Evolutionary conservation across 768 basidiomycete genomes (phyloP).

Genomic region (Boletellus sp.): DNA sequence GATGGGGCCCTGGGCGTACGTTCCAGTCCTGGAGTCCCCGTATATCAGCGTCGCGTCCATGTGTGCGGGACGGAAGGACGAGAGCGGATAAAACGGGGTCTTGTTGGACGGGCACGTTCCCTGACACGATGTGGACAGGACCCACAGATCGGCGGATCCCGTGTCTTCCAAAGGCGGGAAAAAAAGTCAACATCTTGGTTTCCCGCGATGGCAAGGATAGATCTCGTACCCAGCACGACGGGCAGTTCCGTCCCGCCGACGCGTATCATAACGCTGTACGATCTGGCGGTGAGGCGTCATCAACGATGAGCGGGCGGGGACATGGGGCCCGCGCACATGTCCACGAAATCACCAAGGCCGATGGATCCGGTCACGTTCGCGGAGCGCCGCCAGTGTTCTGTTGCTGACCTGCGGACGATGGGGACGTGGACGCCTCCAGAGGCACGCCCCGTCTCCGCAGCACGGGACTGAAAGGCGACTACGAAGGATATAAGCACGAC

Average conservation of each 20-base stretch:
- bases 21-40: constrained; percentile 70
- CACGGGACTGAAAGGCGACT: neutral
- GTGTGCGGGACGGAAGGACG: constrained; percentile 44
- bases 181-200: neutral
- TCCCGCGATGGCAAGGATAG: neutral
- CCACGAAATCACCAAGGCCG: constrained; percentile 58
- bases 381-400: constrained; percentile 6
- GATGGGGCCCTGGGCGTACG: constrained; percentile 60
- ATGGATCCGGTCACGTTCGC: constrained; percentile 32
- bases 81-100: constrained; percentile 47
- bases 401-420: constrained; percentile 9
- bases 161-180: constrained; percentile 46
- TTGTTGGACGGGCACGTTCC: constrained; percentile 36
- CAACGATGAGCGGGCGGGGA: constrained; percentile 2
- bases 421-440: constrained; percentile 26
- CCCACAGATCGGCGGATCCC: constrained; percentile 78
- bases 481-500: constrained; percentile 6
- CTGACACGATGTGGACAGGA: constrained; percentile 55
- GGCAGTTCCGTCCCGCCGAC: constrained; percentile 52
- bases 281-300: constrained; percentile 34
- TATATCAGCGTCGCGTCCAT: constrained; percentile 52
- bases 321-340: constrained; percentile 46
- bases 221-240: constrained; percentile 54
- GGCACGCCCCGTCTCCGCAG: constrained; percentile 1
- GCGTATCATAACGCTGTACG: constrained; percentile 59